Percentiles rank a stretch among this genome's conserved stretches.
Evolutionary conservation across 2,329 filamentous ascomycete genomes (phyloP).

Genomic region (Penicillium griseofulvum): DNA sequence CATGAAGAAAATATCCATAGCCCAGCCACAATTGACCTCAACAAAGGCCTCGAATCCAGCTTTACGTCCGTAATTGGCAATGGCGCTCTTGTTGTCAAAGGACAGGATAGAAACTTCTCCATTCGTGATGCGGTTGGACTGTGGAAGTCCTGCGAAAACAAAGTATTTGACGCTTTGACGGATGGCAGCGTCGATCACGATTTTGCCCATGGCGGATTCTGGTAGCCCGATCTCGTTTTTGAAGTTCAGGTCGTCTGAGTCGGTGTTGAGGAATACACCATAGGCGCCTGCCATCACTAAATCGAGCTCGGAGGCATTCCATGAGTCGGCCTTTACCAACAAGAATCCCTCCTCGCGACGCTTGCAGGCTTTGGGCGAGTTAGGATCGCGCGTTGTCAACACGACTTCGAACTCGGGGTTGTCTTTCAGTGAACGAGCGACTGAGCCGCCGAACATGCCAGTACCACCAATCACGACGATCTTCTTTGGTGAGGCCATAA

Average conservation of each 20-base stretch:
- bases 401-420: neutral
- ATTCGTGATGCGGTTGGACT: neutral
- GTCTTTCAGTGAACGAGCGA: neutral
- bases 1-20: neutral
- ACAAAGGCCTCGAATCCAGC: neutral
- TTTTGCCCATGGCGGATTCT: neutral
- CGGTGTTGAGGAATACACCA: neutral
- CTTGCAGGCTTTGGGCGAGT: neutral
- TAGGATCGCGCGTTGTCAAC: neutral
- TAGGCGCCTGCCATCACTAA: neutral
- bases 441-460: neutral
- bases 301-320: neutral
- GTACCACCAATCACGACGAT: neutral
- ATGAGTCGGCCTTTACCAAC: neutral
- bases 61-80: neutral
- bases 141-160: neutral
- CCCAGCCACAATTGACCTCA: neutral
- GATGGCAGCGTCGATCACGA: neutral
- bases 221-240: neutral
- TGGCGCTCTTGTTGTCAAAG: neutral
- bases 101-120: neutral
- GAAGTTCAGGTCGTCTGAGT: neutral
- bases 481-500: neutral
- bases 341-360: neutral
- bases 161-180: neutral